Evolutionary conservation across 805 yeast genomes (phyloP).

Genomic region (Schizosaccharomyces osmophilus): DNA sequence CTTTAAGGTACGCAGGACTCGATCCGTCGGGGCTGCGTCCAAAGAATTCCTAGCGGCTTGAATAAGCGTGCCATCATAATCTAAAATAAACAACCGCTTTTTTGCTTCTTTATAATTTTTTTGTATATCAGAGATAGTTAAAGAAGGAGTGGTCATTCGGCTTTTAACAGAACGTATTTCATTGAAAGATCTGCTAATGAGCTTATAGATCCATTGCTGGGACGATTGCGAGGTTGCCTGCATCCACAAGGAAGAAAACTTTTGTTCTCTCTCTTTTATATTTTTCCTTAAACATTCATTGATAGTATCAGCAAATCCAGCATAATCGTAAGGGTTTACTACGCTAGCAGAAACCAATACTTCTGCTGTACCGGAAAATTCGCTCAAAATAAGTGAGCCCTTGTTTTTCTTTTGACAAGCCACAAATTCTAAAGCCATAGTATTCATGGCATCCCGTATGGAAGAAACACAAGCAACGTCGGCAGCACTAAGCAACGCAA

Average conservation of each 20-base stretch:
- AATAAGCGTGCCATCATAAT: constrained; percentile 91
- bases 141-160: constrained; percentile 40
- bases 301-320: constrained; percentile 71
- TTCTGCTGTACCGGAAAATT: constrained; percentile 72
- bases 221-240: constrained; percentile 48
- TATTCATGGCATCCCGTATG: constrained; percentile 87
- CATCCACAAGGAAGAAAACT: constrained; percentile 32
- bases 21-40: constrained; percentile 81
- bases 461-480: constrained; percentile 76
- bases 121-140: constrained; percentile 47
- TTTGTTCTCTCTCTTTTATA: constrained; percentile 19
- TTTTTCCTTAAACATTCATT: constrained; percentile 40
- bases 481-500: constrained; percentile 69
- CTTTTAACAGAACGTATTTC: constrained; percentile 18
- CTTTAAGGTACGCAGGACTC: constrained; percentile 34
- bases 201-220: constrained; percentile 45
- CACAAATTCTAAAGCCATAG: constrained; percentile 80
- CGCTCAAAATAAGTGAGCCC: constrained; percentile 68
- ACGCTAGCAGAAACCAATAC: constrained; percentile 24
- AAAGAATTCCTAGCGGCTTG: constrained; percentile 92
- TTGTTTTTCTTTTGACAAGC: constrained; percentile 51
- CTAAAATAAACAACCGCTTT: constrained; percentile 65
- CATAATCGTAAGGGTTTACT: constrained; percentile 93
- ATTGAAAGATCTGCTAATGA: constrained; percentile 8
- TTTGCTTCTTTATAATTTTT: constrained; percentile 36